Evolutionary conservation across 495 filamentous ascomycete species (phyloP).

Genomic region (Amorphotheca resinae): DNA sequence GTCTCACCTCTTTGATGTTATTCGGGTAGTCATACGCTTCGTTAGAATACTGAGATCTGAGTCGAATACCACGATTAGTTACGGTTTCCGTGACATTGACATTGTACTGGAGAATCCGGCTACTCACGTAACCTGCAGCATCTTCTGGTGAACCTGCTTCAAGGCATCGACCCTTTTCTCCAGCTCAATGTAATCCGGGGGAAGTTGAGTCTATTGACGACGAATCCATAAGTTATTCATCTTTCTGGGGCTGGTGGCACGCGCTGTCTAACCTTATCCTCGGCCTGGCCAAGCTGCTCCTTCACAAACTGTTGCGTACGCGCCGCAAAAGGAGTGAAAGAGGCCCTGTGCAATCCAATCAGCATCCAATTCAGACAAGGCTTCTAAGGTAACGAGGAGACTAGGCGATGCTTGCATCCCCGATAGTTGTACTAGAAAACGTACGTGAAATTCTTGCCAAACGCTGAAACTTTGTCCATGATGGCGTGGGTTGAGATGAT

Average conservation of each 20-base stretch:
- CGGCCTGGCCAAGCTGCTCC: slow-evolving; percentile 89
- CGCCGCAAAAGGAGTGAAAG: slow-evolving; percentile 80
- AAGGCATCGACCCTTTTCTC: slow-evolving; percentile 98
- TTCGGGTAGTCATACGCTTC: slow-evolving; percentile 99
- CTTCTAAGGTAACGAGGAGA: slow-evolving; percentile 8
- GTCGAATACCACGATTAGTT: slow-evolving; percentile 9
- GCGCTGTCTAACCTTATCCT: slow-evolving; percentile 61
- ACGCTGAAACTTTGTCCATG: slow-evolving; percentile 32
- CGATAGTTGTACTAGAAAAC: slow-evolving; percentile 15
- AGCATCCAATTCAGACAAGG: slow-evolving; percentile 10
- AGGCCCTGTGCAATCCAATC: slow-evolving; percentile 32
- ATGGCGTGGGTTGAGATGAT: not conserved
- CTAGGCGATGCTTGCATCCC: slow-evolving; percentile 7
- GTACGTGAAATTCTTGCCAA: slow-evolving; percentile 62
- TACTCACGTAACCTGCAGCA: slow-evolving; percentile 88
- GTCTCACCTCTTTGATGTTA: slow-evolving; percentile 81
- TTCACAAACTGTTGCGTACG: slow-evolving; percentile 94
- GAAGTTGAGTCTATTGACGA: slow-evolving; percentile 67
- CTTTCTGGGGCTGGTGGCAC: not conserved
- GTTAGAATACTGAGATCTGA: slow-evolving; percentile 84
- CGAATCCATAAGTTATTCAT: slow-evolving; percentile 1
- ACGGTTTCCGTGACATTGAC: not conserved
- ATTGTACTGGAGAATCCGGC: too few relatives aligned
- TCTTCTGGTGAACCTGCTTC: slow-evolving; percentile 92
- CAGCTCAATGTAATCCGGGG: slow-evolving; percentile 93